phyloP scores from a whole-genome alignment of 495 filamentous ascomycete species.

The Trichoderma virens region DNA sequence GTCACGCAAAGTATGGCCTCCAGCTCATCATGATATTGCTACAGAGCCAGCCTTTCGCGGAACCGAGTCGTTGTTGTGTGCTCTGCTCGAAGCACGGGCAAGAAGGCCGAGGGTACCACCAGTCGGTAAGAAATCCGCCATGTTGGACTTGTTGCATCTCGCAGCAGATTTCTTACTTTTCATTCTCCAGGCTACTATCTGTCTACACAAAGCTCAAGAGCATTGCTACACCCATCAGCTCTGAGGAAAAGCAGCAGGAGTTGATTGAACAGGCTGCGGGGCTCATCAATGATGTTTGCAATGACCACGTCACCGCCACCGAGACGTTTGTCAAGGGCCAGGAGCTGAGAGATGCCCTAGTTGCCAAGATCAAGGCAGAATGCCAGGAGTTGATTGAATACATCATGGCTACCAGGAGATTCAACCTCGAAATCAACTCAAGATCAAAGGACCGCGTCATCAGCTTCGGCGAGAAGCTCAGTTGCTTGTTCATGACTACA shows the following conservation, averaged over 20 bases:
- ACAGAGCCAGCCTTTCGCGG: slow-evolving; percentile 56
- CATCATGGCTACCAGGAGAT: slow-evolving; percentile 45
- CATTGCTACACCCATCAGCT: slow-evolving; percentile 59
- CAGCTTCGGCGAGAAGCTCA: slow-evolving; percentile 88
- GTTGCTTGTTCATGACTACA: slow-evolving; percentile 78
- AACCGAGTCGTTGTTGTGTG: slow-evolving; percentile 82
- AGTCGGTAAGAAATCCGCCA: slow-evolving; percentile 62
- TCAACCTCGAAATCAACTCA: slow-evolving; percentile 64
- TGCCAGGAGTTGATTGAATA: slow-evolving; percentile 55
- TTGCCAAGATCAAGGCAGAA: slow-evolving; percentile 60
- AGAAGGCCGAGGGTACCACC: slow-evolving; percentile 87
- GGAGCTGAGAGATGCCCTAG: slow-evolving; percentile 49
- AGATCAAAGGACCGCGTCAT: slow-evolving; percentile 84
- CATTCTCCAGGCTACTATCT: slow-evolving; percentile 36
- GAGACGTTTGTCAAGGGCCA: slow-evolving; percentile 51
- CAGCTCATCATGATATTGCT: neutral
- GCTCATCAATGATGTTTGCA: slow-evolving; percentile 65
- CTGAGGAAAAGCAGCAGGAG: slow-evolving; percentile 51
- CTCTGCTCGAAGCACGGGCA: slow-evolving; percentile 83
- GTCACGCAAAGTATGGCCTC: neutral
- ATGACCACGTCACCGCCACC: slow-evolving; percentile 65
- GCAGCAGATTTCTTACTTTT: slow-evolving; percentile 6
- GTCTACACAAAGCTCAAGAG: slow-evolving; percentile 58
- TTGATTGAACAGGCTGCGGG: slow-evolving; percentile 62
- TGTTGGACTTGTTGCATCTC: neutral